Evolutionary conservation across 495 filamentous ascomycete species (phyloP).

Genomic region (Hamigera avellanea): DNA sequence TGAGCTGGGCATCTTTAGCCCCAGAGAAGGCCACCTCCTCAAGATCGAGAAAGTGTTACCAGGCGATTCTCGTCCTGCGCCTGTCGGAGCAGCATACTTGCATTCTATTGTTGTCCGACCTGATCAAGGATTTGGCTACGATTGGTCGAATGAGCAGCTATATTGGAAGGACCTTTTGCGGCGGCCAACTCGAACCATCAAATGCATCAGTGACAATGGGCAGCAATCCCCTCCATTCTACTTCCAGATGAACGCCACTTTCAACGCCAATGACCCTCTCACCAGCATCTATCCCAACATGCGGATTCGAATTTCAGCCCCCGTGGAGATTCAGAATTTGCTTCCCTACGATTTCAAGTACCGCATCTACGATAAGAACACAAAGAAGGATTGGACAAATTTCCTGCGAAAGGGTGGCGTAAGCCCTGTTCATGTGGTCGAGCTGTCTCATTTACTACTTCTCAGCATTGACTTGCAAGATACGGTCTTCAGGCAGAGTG

Average conservation of each 20-base stretch:
- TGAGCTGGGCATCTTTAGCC: constrained; percentile 86
- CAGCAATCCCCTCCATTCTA: constrained; percentile 78
- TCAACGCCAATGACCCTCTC: constrained; percentile 67
- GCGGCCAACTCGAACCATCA: constrained; percentile 69
- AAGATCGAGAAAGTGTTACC: constrained; percentile 98
- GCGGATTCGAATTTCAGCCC: constrained; percentile 79
- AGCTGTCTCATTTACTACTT: constrained; percentile 83
- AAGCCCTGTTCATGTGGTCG: constrained; percentile 93
- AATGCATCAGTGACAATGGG: constrained; percentile 72
- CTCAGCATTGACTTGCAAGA: constrained; percentile 95
- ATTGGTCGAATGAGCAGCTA: constrained; percentile 79
- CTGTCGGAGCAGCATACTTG: constrained; percentile 82
- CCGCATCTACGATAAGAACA: constrained; percentile 95
- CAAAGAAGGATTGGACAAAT: constrained; percentile 96
- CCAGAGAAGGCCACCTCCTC: constrained; percentile 76
- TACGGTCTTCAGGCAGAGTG: constrained; percentile 85
- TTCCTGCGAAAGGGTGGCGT: constrained; percentile 92
- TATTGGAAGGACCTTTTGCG: constrained; percentile 89
- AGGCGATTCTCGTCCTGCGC: constrained; percentile 81
- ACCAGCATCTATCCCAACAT: constrained; percentile 86
- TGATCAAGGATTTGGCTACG: constrained; percentile 93
- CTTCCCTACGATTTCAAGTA: constrained; percentile 98
- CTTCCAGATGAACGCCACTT: constrained; percentile 85
- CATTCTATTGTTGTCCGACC: constrained; percentile 86
- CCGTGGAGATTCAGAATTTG: constrained; percentile 87